Conservation (phyloP, 2,329 filamentous ascomycete species). For the Apiospora kogelbergensis region DNA sequence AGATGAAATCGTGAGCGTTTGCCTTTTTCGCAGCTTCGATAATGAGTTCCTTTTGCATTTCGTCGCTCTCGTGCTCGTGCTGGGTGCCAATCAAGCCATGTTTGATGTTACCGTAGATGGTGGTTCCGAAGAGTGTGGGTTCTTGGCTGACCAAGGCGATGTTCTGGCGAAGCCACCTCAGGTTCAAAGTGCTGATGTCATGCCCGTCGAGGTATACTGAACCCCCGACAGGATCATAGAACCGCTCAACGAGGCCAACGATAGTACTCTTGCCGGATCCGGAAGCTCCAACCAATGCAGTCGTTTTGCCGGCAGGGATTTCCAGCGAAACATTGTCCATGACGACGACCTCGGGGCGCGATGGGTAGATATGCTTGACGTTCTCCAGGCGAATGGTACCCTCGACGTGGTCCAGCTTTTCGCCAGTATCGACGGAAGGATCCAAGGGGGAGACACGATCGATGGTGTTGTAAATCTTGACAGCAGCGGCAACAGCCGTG, state of each 20-base stretch:
- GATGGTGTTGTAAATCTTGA: constrained; percentile 93
- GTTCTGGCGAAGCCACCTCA: constrained; percentile 88
- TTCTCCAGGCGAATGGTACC: constrained; percentile 80
- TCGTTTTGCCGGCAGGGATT: constrained; percentile 87
- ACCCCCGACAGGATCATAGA: constrained; percentile 87
- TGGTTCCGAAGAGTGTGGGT: constrained; percentile 84
- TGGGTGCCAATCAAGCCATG: constrained; percentile 85
- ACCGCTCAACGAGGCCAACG: constrained; percentile 87
- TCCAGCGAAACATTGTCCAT: constrained; percentile 80
- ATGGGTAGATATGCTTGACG: constrained; percentile 93
- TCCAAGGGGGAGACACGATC: constrained; percentile 85
- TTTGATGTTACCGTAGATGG: constrained; percentile 87
- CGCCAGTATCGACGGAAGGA: constrained; percentile 68
- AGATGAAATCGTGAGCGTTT: constrained; percentile 93
- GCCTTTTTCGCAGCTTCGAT: constrained; percentile 83
- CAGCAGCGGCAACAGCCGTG: constrained; percentile 77
- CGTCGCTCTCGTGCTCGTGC: constrained; percentile 66
- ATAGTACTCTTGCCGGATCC: constrained; percentile 95
- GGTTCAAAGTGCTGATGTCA: constrained; percentile 77
- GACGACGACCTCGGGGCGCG: constrained; percentile 83
- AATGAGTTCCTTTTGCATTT: constrained; percentile 70
- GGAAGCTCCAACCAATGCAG: constrained; percentile 89
- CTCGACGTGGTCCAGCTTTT: constrained; percentile 68
- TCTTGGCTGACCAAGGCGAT: constrained; percentile 93
- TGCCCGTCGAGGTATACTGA: constrained; percentile 78